A percentile compares a stretch with the other conserved stretches of the same genome.
Conservation (phyloP, 805 yeast species). For the Komagataella pseudopastoris region DNA sequence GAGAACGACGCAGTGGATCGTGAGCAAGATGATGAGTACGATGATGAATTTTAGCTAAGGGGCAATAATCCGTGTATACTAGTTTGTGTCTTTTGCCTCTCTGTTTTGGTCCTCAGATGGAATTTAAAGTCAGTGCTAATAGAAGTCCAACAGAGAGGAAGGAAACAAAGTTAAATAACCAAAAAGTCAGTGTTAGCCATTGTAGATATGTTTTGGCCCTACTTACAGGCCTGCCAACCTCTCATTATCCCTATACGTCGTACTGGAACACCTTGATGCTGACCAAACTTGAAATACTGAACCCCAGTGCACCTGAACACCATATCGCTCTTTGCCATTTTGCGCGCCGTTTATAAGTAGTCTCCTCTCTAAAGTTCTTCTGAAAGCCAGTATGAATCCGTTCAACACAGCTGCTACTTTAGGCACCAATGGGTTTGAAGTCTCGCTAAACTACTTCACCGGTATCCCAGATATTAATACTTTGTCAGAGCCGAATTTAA, state of each 20-base stretch:
- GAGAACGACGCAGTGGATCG: constrained; percentile 16
- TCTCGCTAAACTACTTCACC: constrained; percentile 61
- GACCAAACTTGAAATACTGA: not conserved
- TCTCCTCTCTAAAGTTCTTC: not conserved
- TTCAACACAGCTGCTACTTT: constrained; percentile 8
- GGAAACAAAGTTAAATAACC: not conserved
- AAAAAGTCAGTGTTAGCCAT: not conserved
- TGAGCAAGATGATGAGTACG: constrained; percentile 13
- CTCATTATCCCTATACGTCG: not conserved
- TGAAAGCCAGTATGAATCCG: not conserved
- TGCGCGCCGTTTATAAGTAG: not conserved
- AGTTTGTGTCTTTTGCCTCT: not conserved
- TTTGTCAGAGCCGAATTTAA: constrained; percentile 29
- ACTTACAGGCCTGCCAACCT: not conserved
- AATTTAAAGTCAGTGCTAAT: not conserved
- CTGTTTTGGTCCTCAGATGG: not conserved
- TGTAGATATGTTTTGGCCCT: not conserved
- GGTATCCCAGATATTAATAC: constrained; percentile 63
- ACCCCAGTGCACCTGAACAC: not conserved
- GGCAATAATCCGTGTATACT: not conserved
- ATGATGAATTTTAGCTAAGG: constrained; percentile 5
- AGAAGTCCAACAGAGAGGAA: not conserved
- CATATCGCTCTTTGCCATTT: not conserved
- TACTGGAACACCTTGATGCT: not conserved
- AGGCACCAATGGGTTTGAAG: constrained; percentile 28